These are phyloP conservation scores for Fusarium agapanthi DNA, from an alignment of 2,329 filamentous ascomycete species.

Conservation along the genomic window DNA sequence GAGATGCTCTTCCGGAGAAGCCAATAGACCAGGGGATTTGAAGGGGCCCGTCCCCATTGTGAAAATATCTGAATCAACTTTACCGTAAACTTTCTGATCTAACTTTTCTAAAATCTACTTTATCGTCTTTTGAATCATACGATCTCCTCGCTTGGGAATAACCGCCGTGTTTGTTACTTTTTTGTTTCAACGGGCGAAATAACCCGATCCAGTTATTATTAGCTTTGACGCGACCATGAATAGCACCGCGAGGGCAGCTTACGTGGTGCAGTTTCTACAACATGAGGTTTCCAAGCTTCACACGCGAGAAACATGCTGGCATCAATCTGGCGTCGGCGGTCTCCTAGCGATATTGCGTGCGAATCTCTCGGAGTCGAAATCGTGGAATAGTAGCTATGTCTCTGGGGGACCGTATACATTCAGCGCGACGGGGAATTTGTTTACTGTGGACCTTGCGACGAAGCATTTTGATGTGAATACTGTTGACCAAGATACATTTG, in stretches of 20 bases:
- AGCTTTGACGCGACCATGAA: background rate
- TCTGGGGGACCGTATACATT: background rate
- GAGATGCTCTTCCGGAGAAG: background rate
- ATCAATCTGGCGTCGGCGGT: background rate
- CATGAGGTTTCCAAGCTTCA: background rate
- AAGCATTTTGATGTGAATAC: constrained; percentile 2
- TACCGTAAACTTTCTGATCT: background rate
- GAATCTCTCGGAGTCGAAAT: background rate
- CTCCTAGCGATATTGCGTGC: background rate
- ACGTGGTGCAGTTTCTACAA: constrained; percentile 1
- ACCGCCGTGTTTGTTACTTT: background rate
- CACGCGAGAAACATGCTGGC: constrained; percentile 2
- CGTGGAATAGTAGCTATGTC: background rate
- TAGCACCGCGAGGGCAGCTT: background rate
- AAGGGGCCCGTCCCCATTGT: too few species aligned
- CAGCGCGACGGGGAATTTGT: background rate
- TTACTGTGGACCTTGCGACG: background rate
- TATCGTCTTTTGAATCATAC: background rate
- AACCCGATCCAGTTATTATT: background rate
- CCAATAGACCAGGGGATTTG: too few species aligned
- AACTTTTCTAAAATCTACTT: too few species aligned
- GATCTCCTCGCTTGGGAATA: background rate
- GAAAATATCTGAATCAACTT: background rate
- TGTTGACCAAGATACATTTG: background rate
- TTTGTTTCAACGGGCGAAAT: background rate